A percentile compares a stretch with the other conserved stretches of the same genome.
Conservation (phyloP, 352 stramenopile species). For the Phytophthora vignae region DNA sequence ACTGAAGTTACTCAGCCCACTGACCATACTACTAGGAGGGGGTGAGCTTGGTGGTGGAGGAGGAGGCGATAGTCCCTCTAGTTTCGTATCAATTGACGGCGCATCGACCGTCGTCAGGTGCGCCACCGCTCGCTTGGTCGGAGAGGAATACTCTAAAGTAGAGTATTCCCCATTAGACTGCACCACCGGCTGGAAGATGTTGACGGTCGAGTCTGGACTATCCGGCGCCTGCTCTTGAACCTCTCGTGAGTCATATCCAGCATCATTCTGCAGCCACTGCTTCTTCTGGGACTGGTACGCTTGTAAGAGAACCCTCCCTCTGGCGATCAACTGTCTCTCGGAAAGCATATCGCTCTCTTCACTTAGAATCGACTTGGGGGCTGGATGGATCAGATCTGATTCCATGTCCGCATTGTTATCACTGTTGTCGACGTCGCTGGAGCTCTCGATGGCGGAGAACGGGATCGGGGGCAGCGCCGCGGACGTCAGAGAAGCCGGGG, state of each 20-base stretch:
- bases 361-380: constrained; percentile 5
- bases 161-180: constrained; percentile 23
- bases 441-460: constrained; percentile 34
- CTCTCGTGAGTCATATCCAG: constrained; percentile 13
- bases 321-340: constrained; percentile 54
- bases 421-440: constrained; percentile 8
- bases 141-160: constrained; percentile 21
- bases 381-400: constrained; percentile 21
- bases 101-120: constrained; percentile 14
- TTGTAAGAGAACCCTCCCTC: constrained; percentile 50
- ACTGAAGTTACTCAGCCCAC: constrained; percentile 33
- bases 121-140: constrained; percentile 1
- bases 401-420: background rate
- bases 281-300: constrained; percentile 61
- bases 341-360: constrained; percentile 24
- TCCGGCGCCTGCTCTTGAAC: background rate
- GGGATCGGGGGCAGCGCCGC: constrained; percentile 21
- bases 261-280: constrained; percentile 28
- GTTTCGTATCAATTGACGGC: constrained; percentile 35
- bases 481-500: constrained; percentile 1
- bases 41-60: constrained; percentile 15
- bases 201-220: constrained; percentile 13
- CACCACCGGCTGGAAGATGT: constrained; percentile 25
- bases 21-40: constrained; percentile 22
- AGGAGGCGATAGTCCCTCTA: constrained; percentile 2